Evolutionary conservation across 2,329 filamentous ascomycete genomes (phyloP).

Genomic region (Aureobasidium uvarum): DNA sequence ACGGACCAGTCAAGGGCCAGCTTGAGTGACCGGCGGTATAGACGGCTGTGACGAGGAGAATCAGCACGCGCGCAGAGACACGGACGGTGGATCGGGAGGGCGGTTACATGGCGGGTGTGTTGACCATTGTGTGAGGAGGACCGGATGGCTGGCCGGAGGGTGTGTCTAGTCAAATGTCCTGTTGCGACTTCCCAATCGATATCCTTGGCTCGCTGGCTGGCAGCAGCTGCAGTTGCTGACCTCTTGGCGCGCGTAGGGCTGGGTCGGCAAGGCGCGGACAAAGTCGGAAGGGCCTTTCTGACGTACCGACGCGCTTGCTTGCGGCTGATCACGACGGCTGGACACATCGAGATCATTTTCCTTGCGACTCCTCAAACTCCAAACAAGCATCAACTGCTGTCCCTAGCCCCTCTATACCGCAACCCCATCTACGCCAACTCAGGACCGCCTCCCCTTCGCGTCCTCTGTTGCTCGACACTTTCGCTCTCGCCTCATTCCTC

Average conservation of each 20-base stretch:
- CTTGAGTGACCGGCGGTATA: slow-evolving; percentile 92
- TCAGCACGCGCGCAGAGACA: slow-evolving; percentile 13
- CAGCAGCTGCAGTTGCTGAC: slow-evolving; percentile 24
- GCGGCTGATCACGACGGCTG: slow-evolving; percentile 22
- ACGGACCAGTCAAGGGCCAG: slow-evolving; percentile 94
- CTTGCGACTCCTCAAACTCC: slow-evolving; percentile 1
- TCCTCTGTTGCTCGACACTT: slow-evolving; percentile 16
- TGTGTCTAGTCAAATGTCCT: background rate
- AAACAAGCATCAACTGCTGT: slow-evolving; percentile 19
- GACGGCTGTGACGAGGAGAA: slow-evolving; percentile 50
- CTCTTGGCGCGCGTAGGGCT: slow-evolving; percentile 19
- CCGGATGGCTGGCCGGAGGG: slow-evolving; percentile 7
- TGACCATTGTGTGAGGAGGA: slow-evolving; percentile 24
- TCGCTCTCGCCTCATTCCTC: slow-evolving; percentile 18
- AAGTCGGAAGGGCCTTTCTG: background rate
- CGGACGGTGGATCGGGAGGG: slow-evolving; percentile 19
- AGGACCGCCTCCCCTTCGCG: background rate
- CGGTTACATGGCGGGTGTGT: slow-evolving; percentile 27
- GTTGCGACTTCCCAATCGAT: slow-evolving; percentile 12
- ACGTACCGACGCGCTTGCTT: slow-evolving; percentile 23
- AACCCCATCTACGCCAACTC: background rate
- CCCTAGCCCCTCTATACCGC: slow-evolving; percentile 1
- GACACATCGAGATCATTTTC: slow-evolving; percentile 13
- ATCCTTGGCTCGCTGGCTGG: background rate
- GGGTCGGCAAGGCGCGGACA: background rate